These are phyloP conservation scores for Bonia amplexicaulis DNA, from an alignment of 176 grass and related monocot genomes.

Conservation along the genomic window DNA sequence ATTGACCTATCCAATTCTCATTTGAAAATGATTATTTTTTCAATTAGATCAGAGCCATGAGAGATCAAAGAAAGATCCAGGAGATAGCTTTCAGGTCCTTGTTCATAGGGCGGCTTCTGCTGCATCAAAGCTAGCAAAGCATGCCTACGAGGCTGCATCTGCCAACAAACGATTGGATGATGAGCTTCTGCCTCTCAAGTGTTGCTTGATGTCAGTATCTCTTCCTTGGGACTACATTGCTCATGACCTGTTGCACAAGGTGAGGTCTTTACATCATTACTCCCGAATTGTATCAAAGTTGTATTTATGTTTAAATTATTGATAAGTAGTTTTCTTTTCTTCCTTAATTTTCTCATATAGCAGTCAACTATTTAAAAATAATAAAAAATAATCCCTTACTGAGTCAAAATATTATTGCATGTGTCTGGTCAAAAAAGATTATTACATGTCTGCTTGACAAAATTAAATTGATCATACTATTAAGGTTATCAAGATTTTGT, in stretches of 20 bases:
- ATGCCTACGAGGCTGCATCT: conserved; percentile 57
- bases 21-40: conserved; percentile 1
- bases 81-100: conserved; percentile 52
- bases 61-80: conserved; percentile 48
- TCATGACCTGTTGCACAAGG: conserved; percentile 85
- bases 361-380: background rate
- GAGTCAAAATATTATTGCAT: background rate
- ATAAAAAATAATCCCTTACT: background rate
- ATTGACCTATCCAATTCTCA: background rate
- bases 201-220: conserved; percentile 88
- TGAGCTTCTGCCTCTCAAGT: conserved; percentile 82
- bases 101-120: conserved; percentile 73
- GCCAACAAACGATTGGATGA: conserved; percentile 38
- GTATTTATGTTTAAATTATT: background rate
- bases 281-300: background rate
- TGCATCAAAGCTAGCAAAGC: conserved; percentile 70
- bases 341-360: background rate
- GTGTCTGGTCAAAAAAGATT: too few relatives aligned
- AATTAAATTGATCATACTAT: background rate
- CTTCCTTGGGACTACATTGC: conserved; percentile 90
- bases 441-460: background rate
- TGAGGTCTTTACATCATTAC: background rate
- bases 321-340: background rate
- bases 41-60: conserved; percentile 64
- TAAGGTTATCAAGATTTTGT: background rate